These are phyloP conservation scores for Penicillium crustosum DNA, from an alignment of 2,329 filamentous ascomycete genomes.

Conservation along the genomic window DNA sequence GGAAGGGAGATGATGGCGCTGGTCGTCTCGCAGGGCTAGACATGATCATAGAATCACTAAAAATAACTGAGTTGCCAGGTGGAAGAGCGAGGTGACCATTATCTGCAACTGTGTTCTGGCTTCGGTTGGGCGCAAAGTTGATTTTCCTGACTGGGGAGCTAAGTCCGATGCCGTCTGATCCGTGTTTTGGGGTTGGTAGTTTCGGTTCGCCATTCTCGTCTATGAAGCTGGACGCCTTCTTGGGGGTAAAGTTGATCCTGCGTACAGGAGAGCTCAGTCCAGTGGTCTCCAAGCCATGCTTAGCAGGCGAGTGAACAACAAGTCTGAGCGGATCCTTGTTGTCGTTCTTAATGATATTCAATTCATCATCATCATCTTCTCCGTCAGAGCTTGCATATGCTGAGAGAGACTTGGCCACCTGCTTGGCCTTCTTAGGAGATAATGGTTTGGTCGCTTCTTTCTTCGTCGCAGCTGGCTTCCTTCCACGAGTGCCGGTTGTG, in stretches of 20 bases:
- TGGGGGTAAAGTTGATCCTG: conserved; percentile 33
- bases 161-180: conserved; percentile 21
- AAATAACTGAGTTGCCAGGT: conserved; percentile 30
- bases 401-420: conserved; percentile 44
- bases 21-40: conserved; percentile 47
- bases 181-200: conserved; percentile 24
- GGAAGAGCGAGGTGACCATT: conserved; percentile 27
- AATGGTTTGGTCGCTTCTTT: conserved; percentile 39
- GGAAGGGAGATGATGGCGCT: conserved; percentile 44
- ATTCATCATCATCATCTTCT: conserved; percentile 50
- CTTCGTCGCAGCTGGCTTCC: conserved; percentile 36
- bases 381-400: conserved; percentile 40
- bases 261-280: conserved; percentile 37
- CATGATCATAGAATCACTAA: conserved; percentile 38
- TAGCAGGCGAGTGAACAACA: conserved; percentile 38
- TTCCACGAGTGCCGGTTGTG: conserved; percentile 29
- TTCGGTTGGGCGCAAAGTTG: conserved; percentile 33
- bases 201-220: conserved; percentile 38
- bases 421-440: conserved; percentile 51
- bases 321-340: conserved; percentile 26
- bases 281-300: conserved; percentile 28
- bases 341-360: conserved; percentile 39
- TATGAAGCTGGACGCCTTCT: conserved; percentile 25
- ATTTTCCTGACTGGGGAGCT: conserved; percentile 42
- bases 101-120: conserved; percentile 17